A percentile compares a stretch with the other conserved stretches of the same genome.
phyloP scores from a whole-genome alignment of 129 eudicot genomes.

The Helianthus annuus region DNA sequence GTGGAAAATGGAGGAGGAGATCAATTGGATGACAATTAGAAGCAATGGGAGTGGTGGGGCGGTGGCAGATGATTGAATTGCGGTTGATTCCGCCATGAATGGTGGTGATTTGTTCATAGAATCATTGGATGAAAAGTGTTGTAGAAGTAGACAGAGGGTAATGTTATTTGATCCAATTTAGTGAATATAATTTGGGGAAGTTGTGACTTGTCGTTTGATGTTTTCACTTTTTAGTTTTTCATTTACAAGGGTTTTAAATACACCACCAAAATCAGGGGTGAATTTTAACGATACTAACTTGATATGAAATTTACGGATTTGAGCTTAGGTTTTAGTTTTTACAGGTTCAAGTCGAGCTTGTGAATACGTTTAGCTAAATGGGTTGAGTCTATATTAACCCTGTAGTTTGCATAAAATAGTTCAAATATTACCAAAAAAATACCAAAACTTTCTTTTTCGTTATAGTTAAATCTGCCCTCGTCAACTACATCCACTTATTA shows the following conservation, averaged over 20 bases:
- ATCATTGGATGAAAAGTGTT: constrained; percentile 26
- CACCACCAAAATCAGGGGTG: neutral
- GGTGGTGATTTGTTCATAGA: constrained; percentile 24
- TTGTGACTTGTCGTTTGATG: neutral
- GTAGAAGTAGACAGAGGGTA: constrained; percentile 31
- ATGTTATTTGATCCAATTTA: constrained; percentile 17
- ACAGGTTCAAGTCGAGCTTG: no score
- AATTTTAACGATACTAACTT: no score
- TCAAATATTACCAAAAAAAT: no score
- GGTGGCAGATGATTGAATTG: constrained; percentile 29
- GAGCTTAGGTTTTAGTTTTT: no score
- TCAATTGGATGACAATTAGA: constrained; percentile 60
- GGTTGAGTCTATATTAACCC: no score
- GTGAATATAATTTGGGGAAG: constrained; percentile 14
- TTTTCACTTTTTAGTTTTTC: neutral
- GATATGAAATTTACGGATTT: no score
- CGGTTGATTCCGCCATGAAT: constrained; percentile 26
- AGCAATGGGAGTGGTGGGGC: constrained; percentile 25
- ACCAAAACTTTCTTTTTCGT: no score
- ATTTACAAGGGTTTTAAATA: neutral
- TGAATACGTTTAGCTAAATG: no score
- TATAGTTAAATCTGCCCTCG: no score
- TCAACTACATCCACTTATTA: no score
- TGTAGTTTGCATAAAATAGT: no score
- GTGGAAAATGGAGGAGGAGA: constrained; percentile 40